Evolutionary conservation across 2,329 filamentous ascomycete species (phyloP).

Genomic region (Ceratocystis huliohia): DNA sequence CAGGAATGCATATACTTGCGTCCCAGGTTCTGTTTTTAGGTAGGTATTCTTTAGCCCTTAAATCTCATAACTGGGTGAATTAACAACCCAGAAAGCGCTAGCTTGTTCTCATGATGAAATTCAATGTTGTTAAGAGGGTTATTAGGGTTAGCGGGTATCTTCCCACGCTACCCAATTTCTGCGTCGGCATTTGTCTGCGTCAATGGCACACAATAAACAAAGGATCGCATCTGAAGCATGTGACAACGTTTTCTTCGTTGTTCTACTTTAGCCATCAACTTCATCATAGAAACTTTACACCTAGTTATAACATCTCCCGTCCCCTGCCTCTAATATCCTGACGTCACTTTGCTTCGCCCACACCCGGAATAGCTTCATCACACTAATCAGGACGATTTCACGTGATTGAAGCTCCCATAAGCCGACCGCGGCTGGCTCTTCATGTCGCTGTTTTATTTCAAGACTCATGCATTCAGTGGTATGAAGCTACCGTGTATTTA

Average conservation of each 20-base stretch:
- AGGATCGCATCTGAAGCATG: not conserved
- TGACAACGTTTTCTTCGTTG: not conserved
- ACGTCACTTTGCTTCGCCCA: not conserved
- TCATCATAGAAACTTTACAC: not conserved
- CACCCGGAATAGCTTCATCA: not conserved
- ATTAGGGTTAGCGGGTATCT: not conserved
- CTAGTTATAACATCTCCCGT: not conserved
- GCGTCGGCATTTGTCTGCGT: not conserved
- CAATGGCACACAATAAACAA: not conserved
- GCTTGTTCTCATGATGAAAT: too few species aligned
- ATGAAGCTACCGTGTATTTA: not conserved
- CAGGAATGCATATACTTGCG: too few species aligned
- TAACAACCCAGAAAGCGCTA: too few species aligned
- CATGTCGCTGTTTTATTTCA: not conserved
- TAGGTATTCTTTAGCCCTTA: too few species aligned
- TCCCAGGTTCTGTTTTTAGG: too few species aligned
- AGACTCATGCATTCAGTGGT: not conserved
- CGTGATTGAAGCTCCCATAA: not conserved
- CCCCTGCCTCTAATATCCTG: not conserved
- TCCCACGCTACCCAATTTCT: not conserved
- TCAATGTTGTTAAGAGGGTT: not conserved
- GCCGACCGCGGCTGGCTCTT: not conserved
- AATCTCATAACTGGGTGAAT: too few species aligned
- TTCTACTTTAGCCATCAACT: not conserved
- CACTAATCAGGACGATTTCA: not conserved